A percentile compares a stretch with the other conserved stretches of the same genome.
These are phyloP conservation scores for Epichloe gansuensis DNA, from an alignment of 2,329 filamentous ascomycete genomes.

Conservation along the genomic window DNA sequence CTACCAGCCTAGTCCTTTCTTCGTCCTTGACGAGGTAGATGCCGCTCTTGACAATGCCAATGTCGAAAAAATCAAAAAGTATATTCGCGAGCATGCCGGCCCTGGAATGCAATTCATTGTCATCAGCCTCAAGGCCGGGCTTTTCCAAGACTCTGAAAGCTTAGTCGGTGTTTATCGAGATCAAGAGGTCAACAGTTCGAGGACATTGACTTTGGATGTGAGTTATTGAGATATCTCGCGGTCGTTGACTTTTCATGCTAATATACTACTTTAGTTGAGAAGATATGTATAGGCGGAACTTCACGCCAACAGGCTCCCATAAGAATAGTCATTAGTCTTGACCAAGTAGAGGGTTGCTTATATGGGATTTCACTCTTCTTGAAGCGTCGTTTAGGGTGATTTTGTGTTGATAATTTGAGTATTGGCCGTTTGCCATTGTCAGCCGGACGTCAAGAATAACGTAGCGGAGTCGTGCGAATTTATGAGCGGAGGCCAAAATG, in stretches of 20 bases:
- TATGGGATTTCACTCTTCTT: too few species aligned
- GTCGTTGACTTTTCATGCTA: not conserved
- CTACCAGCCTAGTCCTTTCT: constrained; percentile 92
- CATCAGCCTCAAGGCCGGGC: constrained; percentile 85
- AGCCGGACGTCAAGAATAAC: too few species aligned
- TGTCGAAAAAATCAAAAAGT: constrained; percentile 92
- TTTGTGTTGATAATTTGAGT: too few species aligned
- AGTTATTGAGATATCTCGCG: constrained; percentile 30
- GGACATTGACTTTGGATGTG: constrained; percentile 88
- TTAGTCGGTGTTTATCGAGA: constrained; percentile 92
- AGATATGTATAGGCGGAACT: constrained; percentile 18
- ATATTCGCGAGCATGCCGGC: constrained; percentile 84
- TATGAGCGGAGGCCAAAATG: too few species aligned
- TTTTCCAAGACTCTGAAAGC: constrained; percentile 95
- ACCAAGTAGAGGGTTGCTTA: not conserved
- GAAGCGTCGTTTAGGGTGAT: too few species aligned
- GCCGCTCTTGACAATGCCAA: constrained; percentile 97
- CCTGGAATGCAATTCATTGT: constrained; percentile 99
- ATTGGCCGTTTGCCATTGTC: too few species aligned
- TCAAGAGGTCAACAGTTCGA: constrained; percentile 83
- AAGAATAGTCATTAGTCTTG: not conserved
- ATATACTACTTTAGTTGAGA: constrained; percentile 16
- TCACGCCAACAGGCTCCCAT: not conserved
- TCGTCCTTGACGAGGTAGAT: constrained; percentile 95
- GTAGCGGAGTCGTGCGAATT: too few species aligned